A percentile compares a stretch with the other conserved stretches of the same genome.
These are phyloP conservation scores for Elongisporangium undulatum DNA, from an alignment of 352 stramenopile species.

Conservation along the genomic window DNA sequence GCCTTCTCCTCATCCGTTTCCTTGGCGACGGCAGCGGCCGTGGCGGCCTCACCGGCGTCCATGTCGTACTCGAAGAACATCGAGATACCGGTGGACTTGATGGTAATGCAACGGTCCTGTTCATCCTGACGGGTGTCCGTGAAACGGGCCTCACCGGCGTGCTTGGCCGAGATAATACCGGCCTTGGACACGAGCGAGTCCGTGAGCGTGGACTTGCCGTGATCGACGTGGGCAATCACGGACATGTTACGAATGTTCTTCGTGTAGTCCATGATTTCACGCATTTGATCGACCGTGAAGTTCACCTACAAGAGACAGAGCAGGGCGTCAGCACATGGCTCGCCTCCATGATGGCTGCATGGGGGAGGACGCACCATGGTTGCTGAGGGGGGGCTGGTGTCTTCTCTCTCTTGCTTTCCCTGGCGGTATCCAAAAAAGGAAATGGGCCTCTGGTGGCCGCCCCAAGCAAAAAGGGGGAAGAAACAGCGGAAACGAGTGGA, in stretches of 20 bases:
- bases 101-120: conserved; percentile 99
- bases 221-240: conserved; percentile 99
- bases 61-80: conserved; percentile 99
- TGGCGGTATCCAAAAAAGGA: conserved; percentile 56
- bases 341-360: no score
- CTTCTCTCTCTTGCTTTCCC: conserved; percentile 29
- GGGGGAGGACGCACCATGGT: conserved; percentile 32
- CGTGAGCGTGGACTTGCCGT: conserved; percentile 99
- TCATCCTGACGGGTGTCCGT: conserved; percentile 99
- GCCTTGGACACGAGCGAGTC: conserved; percentile 99
- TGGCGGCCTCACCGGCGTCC: conserved; percentile 88
- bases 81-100: conserved; percentile 99
- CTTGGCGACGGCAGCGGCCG: conserved; percentile 55
- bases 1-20: conserved; percentile 38
- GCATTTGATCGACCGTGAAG: conserved; percentile 99
- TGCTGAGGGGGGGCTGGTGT: conserved; percentile 23
- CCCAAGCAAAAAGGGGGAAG: conserved; percentile 8
- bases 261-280: conserved; percentile 98
- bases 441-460: conserved; percentile 24
- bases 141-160: conserved; percentile 97
- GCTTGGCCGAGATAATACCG: conserved; percentile 99
- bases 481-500: conserved; percentile 49
- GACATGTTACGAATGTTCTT: conserved; percentile 99
- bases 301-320: conserved; percentile 87
- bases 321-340: background rate